phyloP scores from a whole-genome alignment of 176 grass and related monocot species.

The Zoysia japonica region DNA sequence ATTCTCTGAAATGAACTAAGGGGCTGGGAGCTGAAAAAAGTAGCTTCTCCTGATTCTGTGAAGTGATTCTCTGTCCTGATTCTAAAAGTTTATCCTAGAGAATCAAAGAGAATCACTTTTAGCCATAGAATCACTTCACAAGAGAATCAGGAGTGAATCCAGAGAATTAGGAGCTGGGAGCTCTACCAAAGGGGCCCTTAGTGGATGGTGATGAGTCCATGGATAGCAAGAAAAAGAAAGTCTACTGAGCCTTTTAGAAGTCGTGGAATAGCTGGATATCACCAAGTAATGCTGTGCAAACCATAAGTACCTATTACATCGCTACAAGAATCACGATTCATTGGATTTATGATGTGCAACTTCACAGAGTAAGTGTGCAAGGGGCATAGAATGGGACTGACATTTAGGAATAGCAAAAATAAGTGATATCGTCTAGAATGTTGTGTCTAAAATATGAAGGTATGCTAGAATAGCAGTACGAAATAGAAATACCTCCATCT shows the following conservation, averaged over 20 bases:
- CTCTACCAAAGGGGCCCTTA: not conserved
- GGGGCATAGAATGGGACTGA: not conserved
- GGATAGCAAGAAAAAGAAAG: not conserved
- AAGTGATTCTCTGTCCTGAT: too few species aligned
- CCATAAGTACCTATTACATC: not conserved
- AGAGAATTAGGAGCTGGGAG: too few species aligned
- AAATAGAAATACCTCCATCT: conserved; percentile 74
- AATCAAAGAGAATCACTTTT: too few species aligned
- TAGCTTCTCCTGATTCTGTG: too few species aligned
- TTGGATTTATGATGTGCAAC: not conserved
- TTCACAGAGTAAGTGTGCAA: not conserved
- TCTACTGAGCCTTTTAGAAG: not conserved
- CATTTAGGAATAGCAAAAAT: not conserved
- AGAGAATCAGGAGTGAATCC: too few species aligned
- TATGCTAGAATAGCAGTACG: not conserved
- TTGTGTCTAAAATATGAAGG: not conserved
- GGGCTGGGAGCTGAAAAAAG: too few species aligned
- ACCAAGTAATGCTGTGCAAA: not conserved
- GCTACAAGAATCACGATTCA: not conserved
- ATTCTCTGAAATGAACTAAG: too few species aligned
- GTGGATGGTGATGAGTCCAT: not conserved
- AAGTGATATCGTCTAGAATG: not conserved
- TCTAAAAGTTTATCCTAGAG: too few species aligned
- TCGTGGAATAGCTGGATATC: not conserved
- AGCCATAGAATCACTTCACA: too few species aligned